A percentile compares a stretch with the other conserved stretches of the same genome.
These are phyloP conservation scores for Pycnococcus provasolii DNA, from an alignment of 139 green algal genomes.

Conservation along the genomic window DNA sequence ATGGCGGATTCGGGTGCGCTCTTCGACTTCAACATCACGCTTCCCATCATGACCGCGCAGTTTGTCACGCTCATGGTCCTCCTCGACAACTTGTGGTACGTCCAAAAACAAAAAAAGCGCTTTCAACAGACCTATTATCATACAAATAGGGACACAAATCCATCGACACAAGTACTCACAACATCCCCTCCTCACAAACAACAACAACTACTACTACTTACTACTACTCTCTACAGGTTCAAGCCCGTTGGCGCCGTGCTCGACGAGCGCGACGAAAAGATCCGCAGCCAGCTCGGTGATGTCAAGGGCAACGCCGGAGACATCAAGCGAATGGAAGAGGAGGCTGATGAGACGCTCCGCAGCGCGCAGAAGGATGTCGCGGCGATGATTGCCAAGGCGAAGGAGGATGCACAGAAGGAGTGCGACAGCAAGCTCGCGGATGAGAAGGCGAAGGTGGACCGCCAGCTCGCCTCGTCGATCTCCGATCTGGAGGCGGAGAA, in stretches of 20 bases:
- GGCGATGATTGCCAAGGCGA: conserved; percentile 1
- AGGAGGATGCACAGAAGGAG: conserved; percentile 15
- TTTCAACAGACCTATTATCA: background rate
- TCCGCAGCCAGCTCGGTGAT: conserved; percentile 34
- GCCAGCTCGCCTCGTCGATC: conserved; percentile 31
- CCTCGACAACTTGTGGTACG: conserved; percentile 39
- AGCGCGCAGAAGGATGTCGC: conserved; percentile 27
- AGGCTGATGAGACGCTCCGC: conserved; percentile 34
- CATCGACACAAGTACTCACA: no score
- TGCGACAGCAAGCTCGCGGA: conserved; percentile 29
- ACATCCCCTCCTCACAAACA: no score
- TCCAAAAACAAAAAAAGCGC: background rate
- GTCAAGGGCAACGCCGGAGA: conserved; percentile 42
- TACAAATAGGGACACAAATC: no score
- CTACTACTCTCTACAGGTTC: conserved; percentile 19
- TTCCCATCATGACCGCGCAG: conserved; percentile 41
- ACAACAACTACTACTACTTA: background rate
- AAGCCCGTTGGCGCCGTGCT: conserved; percentile 40
- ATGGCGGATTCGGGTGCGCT: conserved; percentile 40
- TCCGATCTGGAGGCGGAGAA: conserved; percentile 31
- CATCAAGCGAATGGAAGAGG: conserved; percentile 14
- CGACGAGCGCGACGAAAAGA: conserved; percentile 39
- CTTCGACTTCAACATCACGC: conserved; percentile 51
- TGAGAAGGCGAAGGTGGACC: conserved; percentile 29
- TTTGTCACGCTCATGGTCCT: conserved; percentile 45